Percentiles rank a stretch among this genome's conserved stretches.
Evolutionary conservation across 2,329 filamentous ascomycete genomes (phyloP).

Genomic region (Coniochaeta ligniaria): DNA sequence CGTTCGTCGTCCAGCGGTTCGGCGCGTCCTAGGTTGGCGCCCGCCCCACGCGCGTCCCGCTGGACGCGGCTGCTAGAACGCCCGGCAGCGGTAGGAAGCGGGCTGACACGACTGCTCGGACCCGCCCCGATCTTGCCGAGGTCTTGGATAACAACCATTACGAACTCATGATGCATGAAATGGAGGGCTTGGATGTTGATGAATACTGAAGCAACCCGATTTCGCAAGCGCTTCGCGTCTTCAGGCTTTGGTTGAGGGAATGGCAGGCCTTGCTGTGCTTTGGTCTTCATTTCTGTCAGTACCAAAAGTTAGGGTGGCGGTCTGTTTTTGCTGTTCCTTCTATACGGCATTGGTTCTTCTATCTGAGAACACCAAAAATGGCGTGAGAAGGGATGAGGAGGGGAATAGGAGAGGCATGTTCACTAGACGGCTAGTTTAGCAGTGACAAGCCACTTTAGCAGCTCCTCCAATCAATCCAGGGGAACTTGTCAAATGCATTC

Average conservation of each 20-base stretch:
- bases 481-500: too few relatives aligned
- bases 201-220: neutral
- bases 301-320: neutral
- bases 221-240: neutral
- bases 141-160: neutral
- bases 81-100: neutral
- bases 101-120: neutral
- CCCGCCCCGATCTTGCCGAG: neutral
- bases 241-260: neutral
- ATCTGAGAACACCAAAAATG: neutral
- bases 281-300: neutral
- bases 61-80: neutral
- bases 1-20: slow-evolving; percentile 62
- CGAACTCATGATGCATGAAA: neutral
- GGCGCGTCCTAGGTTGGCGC: slow-evolving; percentile 18
- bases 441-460: neutral
- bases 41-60: neutral
- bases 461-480: too few relatives aligned
- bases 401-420: neutral
- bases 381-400: neutral
- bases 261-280: neutral
- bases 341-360: neutral
- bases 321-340: neutral
- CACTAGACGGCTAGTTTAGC: neutral
- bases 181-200: neutral